Percentiles rank a stretch among this genome's conserved stretches.
phyloP scores from a whole-genome alignment of 768 basidiomycete genomes.

The Hericium rajendrae region DNA sequence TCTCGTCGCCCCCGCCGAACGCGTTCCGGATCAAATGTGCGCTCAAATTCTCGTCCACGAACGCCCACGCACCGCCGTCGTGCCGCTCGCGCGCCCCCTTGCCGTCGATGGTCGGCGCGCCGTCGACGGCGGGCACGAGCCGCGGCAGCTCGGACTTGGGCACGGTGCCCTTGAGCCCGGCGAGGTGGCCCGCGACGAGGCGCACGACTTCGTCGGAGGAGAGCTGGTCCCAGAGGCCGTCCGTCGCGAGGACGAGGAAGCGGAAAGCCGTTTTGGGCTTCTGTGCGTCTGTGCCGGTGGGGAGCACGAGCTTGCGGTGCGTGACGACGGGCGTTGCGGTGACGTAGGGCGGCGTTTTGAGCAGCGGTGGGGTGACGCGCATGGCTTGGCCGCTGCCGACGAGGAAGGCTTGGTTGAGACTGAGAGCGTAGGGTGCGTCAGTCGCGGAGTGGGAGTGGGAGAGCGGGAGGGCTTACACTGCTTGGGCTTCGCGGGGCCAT shows the following conservation, averaged over 20 bases:
- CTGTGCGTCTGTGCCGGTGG: conserved; percentile 17
- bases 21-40: conserved; percentile 86
- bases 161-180: conserved; percentile 57
- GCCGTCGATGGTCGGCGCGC: conserved; percentile 51
- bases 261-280: conserved; percentile 33
- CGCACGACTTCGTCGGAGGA: conserved; percentile 78
- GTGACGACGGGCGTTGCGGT: conserved; percentile 76
- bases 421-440: conserved; percentile 12
- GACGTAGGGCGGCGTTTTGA: conserved; percentile 91
- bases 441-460: too few relatives aligned
- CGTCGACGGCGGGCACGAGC: conserved; percentile 46
- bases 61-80: conserved; percentile 56
- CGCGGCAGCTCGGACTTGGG: conserved; percentile 46
- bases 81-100: conserved; percentile 35
- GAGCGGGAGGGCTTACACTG: conserved; percentile 38
- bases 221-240: conserved; percentile 48
- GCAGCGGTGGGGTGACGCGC: conserved; percentile 47
- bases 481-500: conserved; percentile 67
- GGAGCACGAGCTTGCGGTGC: conserved; percentile 58
- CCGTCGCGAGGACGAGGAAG: conserved; percentile 87
- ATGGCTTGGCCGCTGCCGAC: conserved; percentile 49
- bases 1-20: conserved; percentile 74
- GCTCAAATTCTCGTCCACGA: conserved; percentile 68
- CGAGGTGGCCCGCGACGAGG: conserved; percentile 75
- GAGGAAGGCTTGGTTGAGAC: conserved; percentile 58